phyloP scores from a whole-genome alignment of 2,329 filamentous ascomycete species.

The Emericellopsis cladophorae region DNA sequence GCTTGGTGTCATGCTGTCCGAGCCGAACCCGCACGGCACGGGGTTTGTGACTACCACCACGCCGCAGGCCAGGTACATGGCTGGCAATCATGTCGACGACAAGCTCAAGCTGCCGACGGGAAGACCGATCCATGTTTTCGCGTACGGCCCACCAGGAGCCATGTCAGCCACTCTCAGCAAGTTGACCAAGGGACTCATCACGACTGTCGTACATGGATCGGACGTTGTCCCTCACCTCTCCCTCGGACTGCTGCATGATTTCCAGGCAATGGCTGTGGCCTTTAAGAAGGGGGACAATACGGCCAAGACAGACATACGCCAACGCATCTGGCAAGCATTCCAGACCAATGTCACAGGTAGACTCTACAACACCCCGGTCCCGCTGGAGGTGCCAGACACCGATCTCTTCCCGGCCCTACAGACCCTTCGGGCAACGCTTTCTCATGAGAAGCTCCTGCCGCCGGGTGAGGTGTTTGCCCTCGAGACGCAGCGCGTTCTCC shows the following conservation, averaged over 20 bases:
- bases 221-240: constrained; percentile 66
- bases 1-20: constrained; percentile 58
- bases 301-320: constrained; percentile 53
- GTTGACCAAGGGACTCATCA: constrained; percentile 62
- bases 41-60: constrained; percentile 50
- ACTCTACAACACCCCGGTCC: constrained; percentile 9
- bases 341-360: constrained; percentile 47
- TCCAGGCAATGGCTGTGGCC: constrained; percentile 58
- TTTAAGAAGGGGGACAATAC: constrained; percentile 61
- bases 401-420: constrained; percentile 55
- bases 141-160: constrained; percentile 63
- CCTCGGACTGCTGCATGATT: constrained; percentile 60
- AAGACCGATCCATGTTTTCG: constrained; percentile 66
- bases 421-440: constrained; percentile 54
- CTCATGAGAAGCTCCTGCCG: constrained; percentile 56
- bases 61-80: constrained; percentile 28
- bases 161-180: constrained; percentile 58
- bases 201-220: constrained; percentile 59
- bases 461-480: constrained; percentile 67
- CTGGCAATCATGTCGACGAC: constrained; percentile 12
- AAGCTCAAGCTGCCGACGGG: constrained; percentile 46
- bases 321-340: constrained; percentile 52
- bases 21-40: constrained; percentile 40
- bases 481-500: constrained; percentile 54
- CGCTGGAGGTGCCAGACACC: constrained; percentile 26